Evolutionary conservation across 768 basidiomycete genomes (phyloP).

Genomic region (Leccinum subgranulosum): DNA sequence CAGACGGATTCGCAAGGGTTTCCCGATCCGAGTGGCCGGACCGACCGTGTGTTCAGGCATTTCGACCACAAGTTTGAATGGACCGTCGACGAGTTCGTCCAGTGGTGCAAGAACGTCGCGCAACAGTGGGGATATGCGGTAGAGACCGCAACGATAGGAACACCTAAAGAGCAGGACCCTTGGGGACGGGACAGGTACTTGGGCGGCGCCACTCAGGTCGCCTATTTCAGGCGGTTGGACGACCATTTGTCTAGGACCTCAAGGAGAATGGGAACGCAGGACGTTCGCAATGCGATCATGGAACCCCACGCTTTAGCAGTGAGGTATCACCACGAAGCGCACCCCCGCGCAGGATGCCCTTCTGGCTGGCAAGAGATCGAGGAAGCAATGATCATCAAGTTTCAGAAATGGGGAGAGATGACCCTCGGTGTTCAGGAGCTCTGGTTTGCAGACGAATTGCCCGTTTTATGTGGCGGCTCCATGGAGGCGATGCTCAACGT

Average conservation of each 20-base stretch:
- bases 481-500: constrained; percentile 27
- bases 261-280: constrained; percentile 22
- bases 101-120: constrained; percentile 58
- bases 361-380: constrained; percentile 46
- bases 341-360: constrained; percentile 45
- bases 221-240: constrained; percentile 54
- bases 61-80: constrained; percentile 88
- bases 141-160: constrained; percentile 56
- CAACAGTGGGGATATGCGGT: constrained; percentile 72
- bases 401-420: constrained; percentile 52
- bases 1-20: constrained; percentile 46
- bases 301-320: constrained; percentile 46
- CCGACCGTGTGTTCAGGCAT: constrained; percentile 74
- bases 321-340: constrained; percentile 48
- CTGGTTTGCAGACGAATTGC: constrained; percentile 45
- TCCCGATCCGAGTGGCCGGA: constrained; percentile 74
- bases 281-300: constrained; percentile 5
- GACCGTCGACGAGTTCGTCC: constrained; percentile 69
- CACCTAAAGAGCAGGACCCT: constrained; percentile 55
- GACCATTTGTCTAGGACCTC: constrained; percentile 29
- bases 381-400: constrained; percentile 44
- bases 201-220: constrained; percentile 67
- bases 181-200: constrained; percentile 68
- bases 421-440: constrained; percentile 43
- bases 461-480: constrained; percentile 34